phyloP scores from a whole-genome alignment of 768 basidiomycete species.

The Lactarius psammicola region DNA sequence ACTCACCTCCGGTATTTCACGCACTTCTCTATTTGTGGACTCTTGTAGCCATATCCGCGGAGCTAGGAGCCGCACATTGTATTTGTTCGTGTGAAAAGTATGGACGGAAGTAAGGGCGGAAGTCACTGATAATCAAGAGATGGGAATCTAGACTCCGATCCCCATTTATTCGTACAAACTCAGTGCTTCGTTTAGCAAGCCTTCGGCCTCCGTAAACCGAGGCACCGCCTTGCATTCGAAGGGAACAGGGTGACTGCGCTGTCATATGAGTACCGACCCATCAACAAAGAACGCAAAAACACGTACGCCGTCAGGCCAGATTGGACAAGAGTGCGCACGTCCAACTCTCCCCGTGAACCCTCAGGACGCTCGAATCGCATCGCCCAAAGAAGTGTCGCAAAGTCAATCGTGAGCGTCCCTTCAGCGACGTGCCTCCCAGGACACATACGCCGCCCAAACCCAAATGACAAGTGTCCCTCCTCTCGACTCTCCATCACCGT shows the following conservation, averaged over 20 bases:
- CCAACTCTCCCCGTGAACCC: conserved; percentile 3
- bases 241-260: conserved; percentile 16
- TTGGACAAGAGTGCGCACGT: not conserved
- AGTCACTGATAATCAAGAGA: too few relatives aligned
- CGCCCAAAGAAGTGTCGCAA: conserved; percentile 35
- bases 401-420: conserved; percentile 34
- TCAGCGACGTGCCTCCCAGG: conserved; percentile 36
- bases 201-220: conserved; percentile 17
- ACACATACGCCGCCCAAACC: conserved; percentile 36
- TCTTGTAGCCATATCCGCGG: too few relatives aligned
- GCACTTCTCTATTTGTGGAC: too few relatives aligned
- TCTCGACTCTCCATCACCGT: conserved; percentile 30
- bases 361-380: conserved; percentile 23
- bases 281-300: not conserved
- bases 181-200: not conserved
- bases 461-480: conserved; percentile 32
- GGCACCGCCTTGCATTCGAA: conserved; percentile 23
- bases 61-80: too few relatives aligned
- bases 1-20: too few relatives aligned
- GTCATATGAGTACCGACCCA: not conserved
- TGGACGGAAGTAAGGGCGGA: too few relatives aligned
- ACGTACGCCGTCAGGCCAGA: conserved; percentile 19
- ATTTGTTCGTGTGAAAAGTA: too few relatives aligned
- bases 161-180: not conserved
- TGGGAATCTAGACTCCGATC: not conserved